These are phyloP conservation scores for Hura crepitans DNA, from an alignment of 441 rosid species.

Conservation along the genomic window DNA sequence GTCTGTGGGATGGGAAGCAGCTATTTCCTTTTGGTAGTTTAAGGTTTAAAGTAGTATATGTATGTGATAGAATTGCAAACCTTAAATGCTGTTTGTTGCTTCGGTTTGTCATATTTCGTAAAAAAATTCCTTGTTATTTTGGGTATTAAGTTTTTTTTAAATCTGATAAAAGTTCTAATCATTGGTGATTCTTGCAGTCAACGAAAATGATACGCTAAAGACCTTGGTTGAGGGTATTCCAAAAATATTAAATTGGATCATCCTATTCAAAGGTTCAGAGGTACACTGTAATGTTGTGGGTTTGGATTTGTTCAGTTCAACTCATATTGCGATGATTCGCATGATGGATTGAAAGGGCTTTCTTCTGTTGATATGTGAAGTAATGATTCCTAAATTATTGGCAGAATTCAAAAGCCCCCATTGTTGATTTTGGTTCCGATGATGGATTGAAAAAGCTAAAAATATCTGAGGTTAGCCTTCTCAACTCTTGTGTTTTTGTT, in stretches of 20 bases:
- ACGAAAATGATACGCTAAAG: conserved; percentile 61
- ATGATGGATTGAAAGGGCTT: not conserved
- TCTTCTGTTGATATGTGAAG: conserved; percentile 12
- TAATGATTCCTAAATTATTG: conserved; percentile 25
- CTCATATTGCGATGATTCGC: not conserved
- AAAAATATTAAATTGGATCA: conserved; percentile 70
- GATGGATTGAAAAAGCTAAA: conserved; percentile 49
- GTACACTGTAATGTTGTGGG: conserved; percentile 31
- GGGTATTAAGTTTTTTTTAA: conserved; percentile 10
- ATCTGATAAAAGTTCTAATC: conserved; percentile 26
- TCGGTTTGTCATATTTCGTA: not conserved
- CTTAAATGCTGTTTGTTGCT: conserved; percentile 11
- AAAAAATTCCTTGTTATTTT: conserved; percentile 3
- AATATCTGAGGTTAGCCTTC: conserved; percentile 64
- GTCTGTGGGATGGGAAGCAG: not conserved
- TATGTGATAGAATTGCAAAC: not conserved
- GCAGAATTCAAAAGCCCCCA: conserved; percentile 52
- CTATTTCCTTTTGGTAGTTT: not conserved
- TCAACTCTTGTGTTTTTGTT: too few species aligned
- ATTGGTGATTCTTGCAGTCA: conserved; percentile 49
- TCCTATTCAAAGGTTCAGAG: conserved; percentile 61
- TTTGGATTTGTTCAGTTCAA: not conserved
- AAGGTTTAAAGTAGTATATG: not conserved
- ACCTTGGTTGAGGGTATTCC: conserved; percentile 71
- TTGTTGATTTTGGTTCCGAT: conserved; percentile 76